phyloP scores from a whole-genome alignment of 2,329 filamentous ascomycete genomes.

The Colletotrichum acutatum region DNA sequence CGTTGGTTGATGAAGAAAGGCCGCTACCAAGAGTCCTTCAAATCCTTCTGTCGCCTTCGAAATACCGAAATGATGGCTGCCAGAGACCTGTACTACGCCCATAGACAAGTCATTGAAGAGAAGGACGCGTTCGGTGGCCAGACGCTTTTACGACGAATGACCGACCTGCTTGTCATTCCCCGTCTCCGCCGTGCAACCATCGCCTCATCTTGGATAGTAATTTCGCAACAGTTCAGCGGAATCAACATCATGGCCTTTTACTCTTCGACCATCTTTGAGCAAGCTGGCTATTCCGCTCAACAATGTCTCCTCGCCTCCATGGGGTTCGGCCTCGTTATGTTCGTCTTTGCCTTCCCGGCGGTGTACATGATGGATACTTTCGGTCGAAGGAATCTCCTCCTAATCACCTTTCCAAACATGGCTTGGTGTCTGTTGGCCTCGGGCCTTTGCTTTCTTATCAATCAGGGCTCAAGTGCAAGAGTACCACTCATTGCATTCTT shows the following conservation, averaged over 20 bases:
- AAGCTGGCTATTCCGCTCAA: slow-evolving; percentile 54
- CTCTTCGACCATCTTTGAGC: slow-evolving; percentile 58
- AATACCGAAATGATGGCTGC: slow-evolving; percentile 66
- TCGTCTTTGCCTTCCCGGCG: slow-evolving; percentile 67
- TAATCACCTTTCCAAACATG: slow-evolving; percentile 56
- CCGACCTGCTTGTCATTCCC: slow-evolving; percentile 60
- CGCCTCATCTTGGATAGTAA: slow-evolving; percentile 44
- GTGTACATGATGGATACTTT: slow-evolving; percentile 70
- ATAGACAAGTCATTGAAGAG: slow-evolving; percentile 55
- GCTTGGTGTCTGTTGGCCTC: slow-evolving; percentile 52
- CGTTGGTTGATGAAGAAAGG: slow-evolving; percentile 75
- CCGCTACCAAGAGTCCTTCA: slow-evolving; percentile 69
- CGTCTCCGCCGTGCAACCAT: slow-evolving; percentile 56
- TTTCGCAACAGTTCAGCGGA: slow-evolving; percentile 46
- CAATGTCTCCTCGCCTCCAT: slow-evolving; percentile 63
- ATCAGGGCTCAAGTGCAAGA: slow-evolving; percentile 49
- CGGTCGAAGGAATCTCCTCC: slow-evolving; percentile 61
- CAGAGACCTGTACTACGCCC: slow-evolving; percentile 63
- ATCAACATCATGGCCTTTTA: slow-evolving; percentile 62
- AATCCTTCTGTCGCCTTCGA: slow-evolving; percentile 62
- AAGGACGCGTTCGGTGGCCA: slow-evolving; percentile 49
- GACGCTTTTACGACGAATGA: slow-evolving; percentile 52
- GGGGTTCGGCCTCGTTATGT: slow-evolving; percentile 69
- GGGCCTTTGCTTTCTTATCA: slow-evolving; percentile 63
- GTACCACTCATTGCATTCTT: slow-evolving; percentile 65